phyloP scores from a whole-genome alignment of 2,329 filamentous ascomycete genomes.

The Colletotrichum noveboracense region DNA sequence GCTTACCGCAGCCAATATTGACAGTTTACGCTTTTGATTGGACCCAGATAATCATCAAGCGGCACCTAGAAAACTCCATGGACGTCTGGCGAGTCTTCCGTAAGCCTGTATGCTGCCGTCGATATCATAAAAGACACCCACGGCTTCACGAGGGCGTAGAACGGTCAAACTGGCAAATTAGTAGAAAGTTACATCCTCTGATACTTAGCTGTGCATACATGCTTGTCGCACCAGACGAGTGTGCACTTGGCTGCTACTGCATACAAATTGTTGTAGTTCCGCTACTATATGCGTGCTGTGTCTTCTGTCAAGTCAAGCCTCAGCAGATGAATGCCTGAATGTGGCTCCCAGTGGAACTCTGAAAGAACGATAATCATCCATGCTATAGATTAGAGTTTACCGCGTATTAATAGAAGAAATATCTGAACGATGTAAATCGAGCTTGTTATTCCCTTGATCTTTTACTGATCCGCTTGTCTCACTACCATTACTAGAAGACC shows the following conservation, averaged over 20 bases:
- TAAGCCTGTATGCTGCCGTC: background rate
- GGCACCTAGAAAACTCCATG: background rate
- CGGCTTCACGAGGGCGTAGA: background rate
- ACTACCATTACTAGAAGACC: too few species aligned
- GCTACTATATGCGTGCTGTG: background rate
- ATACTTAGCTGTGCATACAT: background rate
- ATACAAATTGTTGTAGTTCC: accelerated
- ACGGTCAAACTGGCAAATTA: background rate
- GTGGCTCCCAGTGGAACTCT: background rate
- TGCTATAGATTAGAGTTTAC: accelerated
- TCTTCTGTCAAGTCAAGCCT: background rate
- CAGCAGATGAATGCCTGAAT: background rate
- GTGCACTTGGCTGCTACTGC: too few species aligned
- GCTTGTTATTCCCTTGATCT: too few species aligned
- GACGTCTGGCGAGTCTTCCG: accelerated
- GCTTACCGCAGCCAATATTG: background rate
- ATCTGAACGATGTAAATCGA: background rate
- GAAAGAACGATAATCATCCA: accelerated
- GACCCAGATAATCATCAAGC: background rate
- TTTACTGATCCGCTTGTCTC: too few species aligned
- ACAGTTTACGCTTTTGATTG: background rate
- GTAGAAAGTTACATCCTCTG: background rate
- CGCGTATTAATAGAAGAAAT: background rate
- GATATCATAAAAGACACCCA: background rate
- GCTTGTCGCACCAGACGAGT: background rate